These are phyloP conservation scores for Naganishia vishniacii DNA, from an alignment of 768 basidiomycete genomes.

Conservation along the genomic window DNA sequence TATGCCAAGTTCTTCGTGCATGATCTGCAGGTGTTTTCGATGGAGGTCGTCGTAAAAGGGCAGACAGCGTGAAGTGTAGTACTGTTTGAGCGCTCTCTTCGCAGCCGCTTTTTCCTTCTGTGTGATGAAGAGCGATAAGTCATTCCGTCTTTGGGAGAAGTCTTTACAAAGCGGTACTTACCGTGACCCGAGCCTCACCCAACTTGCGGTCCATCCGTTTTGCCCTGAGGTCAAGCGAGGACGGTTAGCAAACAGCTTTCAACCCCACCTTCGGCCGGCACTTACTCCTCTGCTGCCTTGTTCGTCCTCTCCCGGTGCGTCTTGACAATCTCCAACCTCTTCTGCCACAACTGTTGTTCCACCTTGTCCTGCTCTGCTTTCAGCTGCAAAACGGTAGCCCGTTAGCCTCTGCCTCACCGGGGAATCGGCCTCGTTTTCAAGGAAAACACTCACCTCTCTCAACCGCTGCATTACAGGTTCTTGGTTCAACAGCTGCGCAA, in stretches of 20 bases:
- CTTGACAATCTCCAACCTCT: conserved; percentile 18
- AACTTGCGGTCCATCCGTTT: neutral
- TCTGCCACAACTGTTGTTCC: conserved; percentile 9
- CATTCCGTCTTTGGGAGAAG: neutral
- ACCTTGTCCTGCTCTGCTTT: conserved; percentile 14
- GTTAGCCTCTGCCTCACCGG: neutral
- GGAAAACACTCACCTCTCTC: neutral
- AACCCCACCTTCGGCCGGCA: neutral
- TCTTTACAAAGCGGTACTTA: neutral
- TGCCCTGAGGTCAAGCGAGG: neutral
- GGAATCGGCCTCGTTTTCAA: neutral
- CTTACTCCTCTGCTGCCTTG: conserved; percentile 11
- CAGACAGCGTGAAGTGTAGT: conserved; percentile 13
- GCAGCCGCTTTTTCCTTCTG: conserved; percentile 11
- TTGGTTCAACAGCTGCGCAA: neutral
- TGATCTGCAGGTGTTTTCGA: conserved; percentile 7
- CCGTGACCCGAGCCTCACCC: neutral
- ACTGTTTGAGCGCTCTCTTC: neutral
- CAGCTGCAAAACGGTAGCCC: neutral
- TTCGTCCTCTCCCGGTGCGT: neutral
- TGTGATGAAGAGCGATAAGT: neutral
- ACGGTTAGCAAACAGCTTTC: neutral
- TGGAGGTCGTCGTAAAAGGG: conserved; percentile 13
- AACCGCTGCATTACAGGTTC: conserved; percentile 7
- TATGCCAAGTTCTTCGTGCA: conserved; percentile 17